Conservation (phyloP, 2,329 filamentous ascomycete genomes). For the Microdochium trichocladiopsis region DNA sequence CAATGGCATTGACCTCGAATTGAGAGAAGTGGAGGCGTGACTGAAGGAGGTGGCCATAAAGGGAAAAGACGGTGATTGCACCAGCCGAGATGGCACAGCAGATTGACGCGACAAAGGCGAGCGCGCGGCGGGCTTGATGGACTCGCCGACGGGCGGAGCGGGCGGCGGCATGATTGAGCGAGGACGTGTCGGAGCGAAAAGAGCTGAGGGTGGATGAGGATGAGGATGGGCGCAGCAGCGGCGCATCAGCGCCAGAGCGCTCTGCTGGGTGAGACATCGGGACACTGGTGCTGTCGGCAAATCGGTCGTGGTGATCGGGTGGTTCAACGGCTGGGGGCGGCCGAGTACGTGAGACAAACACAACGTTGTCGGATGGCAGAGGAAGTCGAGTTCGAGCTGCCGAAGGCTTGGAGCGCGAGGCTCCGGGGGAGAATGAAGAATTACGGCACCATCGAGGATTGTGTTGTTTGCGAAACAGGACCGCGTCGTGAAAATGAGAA, state of each 20-base stretch:
- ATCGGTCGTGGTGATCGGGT: neutral
- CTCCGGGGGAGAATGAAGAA: neutral
- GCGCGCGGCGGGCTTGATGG: constrained; percentile 22
- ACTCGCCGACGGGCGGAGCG: constrained; percentile 12
- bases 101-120: constrained; percentile 48
- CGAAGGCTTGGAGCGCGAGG: neutral
- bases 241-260: constrained; percentile 3
- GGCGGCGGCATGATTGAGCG: constrained; percentile 14
- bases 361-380: neutral
- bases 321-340: neutral
- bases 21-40: constrained; percentile 81
- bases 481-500: neutral
- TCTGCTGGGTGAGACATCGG: neutral
- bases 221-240: constrained; percentile 15
- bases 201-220: constrained; percentile 19
- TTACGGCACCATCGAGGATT: neutral
- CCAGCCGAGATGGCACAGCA: constrained; percentile 69
- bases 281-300: neutral
- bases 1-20: constrained; percentile 81
- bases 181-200: constrained; percentile 16
- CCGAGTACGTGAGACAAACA: neutral
- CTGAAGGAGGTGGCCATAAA: constrained; percentile 89
- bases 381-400: too few species aligned
- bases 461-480: neutral
- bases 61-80: constrained; percentile 86